A percentile compares a stretch with the other conserved stretches of the same genome.
Evolutionary conservation across 768 basidiomycete genomes (phyloP).

Genomic region (Paxillus ammoniavirescens): DNA sequence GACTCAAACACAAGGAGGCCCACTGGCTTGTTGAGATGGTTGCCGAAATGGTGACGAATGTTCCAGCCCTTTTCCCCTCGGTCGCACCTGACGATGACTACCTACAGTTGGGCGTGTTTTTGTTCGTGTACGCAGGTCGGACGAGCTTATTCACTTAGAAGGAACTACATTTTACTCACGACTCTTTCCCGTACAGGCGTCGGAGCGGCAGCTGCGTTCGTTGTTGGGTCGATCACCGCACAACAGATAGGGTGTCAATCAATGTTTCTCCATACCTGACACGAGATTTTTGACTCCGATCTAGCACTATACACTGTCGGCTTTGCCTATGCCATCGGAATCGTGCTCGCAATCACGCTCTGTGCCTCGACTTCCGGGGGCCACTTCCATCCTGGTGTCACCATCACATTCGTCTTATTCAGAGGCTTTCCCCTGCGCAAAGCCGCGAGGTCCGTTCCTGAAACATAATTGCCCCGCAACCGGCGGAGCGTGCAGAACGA

Average conservation of each 20-base stretch:
- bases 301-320: conserved; percentile 58
- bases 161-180: background rate
- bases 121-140: conserved; percentile 56
- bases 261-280: background rate
- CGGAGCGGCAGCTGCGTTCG: conserved; percentile 51
- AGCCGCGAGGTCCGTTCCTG: conserved; percentile 43
- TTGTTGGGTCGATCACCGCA: conserved; percentile 45
- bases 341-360: conserved; percentile 54
- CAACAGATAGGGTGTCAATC: conserved; percentile 50
- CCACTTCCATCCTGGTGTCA: conserved; percentile 66
- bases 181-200: conserved; percentile 36
- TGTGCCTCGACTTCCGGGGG: conserved; percentile 56
- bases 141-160: background rate
- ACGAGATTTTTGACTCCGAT: background rate
- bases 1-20: conserved; percentile 39
- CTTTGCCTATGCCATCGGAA: conserved; percentile 56
- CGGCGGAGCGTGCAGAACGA: background rate
- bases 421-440: conserved; percentile 54
- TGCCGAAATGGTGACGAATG: conserved; percentile 52
- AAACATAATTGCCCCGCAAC: conserved; percentile 11
- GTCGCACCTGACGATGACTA: conserved; percentile 1
- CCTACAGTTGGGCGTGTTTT: conserved; percentile 55
- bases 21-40: conserved; percentile 60
- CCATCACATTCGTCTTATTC: conserved; percentile 50
- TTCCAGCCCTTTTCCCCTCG: background rate